Percentiles rank a stretch among this genome's conserved stretches.
phyloP scores from a whole-genome alignment of 768 basidiomycete genomes.

The Lactarius sanguifluus region DNA sequence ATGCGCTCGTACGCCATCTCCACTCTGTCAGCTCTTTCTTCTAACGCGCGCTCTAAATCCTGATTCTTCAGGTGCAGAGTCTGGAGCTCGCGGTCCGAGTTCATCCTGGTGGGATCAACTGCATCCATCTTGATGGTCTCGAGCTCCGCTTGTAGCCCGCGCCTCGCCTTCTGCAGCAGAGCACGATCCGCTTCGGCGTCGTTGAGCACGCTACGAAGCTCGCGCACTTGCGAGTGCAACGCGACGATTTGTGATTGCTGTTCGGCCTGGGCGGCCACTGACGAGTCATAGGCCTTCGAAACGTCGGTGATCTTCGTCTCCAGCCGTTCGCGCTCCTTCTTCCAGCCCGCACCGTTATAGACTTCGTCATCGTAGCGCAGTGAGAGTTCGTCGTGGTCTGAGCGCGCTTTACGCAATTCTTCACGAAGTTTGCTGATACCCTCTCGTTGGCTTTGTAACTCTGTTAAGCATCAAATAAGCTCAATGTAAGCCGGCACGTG shows the following conservation, averaged over 20 bases:
- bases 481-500: background rate
- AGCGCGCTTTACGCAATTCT: conserved; percentile 74
- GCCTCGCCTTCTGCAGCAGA: conserved; percentile 77
- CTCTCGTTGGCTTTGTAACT: conserved; percentile 77
- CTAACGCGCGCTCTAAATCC: conserved; percentile 73
- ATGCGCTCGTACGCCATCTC: conserved; percentile 70
- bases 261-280: conserved; percentile 68
- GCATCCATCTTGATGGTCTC: conserved; percentile 78
- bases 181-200: conserved; percentile 83
- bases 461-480: conserved; percentile 38
- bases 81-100: conserved; percentile 73
- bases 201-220: conserved; percentile 75
- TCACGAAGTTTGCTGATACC: conserved; percentile 73
- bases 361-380: conserved; percentile 74
- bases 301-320: conserved; percentile 79
- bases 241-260: conserved; percentile 84
- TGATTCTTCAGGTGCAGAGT: conserved; percentile 76
- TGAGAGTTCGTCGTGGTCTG: conserved; percentile 74
- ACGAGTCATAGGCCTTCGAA: conserved; percentile 72
- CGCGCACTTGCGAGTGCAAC: conserved; percentile 82
- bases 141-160: conserved; percentile 75
- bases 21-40: conserved; percentile 76
- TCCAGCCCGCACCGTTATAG: conserved; percentile 77
- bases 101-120: conserved; percentile 65
- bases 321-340: conserved; percentile 83